Base-by-base conservation (phyloP, 2,329 filamentous ascomycete species). In the Thelonectria blattea region DNA sequence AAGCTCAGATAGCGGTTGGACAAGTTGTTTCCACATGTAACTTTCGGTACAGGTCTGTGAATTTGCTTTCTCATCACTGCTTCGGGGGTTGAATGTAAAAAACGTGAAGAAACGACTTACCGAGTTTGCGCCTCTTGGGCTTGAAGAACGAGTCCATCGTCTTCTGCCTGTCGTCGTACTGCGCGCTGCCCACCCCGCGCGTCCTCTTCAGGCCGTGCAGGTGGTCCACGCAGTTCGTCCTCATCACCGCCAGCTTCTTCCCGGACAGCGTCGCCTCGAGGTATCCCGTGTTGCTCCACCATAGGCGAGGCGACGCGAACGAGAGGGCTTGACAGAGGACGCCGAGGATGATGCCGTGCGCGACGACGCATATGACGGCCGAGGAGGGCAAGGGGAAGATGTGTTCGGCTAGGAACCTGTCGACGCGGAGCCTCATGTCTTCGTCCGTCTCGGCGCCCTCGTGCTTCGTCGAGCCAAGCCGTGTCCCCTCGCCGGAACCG, bases 21-120 rank as follows among this genome's bases (percentile, higher is more conserved):
- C 87, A 86, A 86, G 79, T 79, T 80, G 74, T 81, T 83, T 91
- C 89, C 83, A 90, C 88, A 91, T 82, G 39, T 70, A 71, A 71
- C 73, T 78, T 90, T 92, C 88, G 83, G 90, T 89, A 90, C 89
- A 92, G 90, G 89, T 92, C 89, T 92, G 89, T 92, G 89, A 89
- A 85, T 43, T 80, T 83, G 79, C 72, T 79, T 76, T 84, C 80
- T 92, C 88, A 90, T 91, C 90, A 91, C 86, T 65, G 71, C 69
- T 70, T 72, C 65, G 62, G 55, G 45, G 41, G 17, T 32, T n/a
- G n/a, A n/a, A n/a, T 43, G 32, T 11, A 64, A 56, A 60, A 63
- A 57, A 50, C 27, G 27, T 24, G 67, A 57, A 58, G 60, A 61
- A 17, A 58, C 7, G 63, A 75, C 79, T 62, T 80, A 85, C 81